Base-by-base conservation (phyloP, 306 rosid species). In the Senna tora region DNA sequence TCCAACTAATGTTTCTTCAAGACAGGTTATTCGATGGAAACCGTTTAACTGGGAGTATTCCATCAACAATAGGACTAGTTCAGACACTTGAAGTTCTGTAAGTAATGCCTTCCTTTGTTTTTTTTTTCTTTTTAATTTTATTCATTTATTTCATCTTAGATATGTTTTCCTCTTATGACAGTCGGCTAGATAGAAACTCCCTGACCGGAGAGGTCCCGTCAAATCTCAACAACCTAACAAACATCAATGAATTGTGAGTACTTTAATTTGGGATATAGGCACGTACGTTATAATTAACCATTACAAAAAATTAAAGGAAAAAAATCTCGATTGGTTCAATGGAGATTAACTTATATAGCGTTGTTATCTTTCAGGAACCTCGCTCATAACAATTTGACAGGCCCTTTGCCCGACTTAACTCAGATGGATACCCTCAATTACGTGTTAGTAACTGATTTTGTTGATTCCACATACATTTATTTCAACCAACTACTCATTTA, bases 51-150 rank as follows among this genome's bases (percentile, higher is more conserved):
- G 99, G 96, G 65, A 36, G 32, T 46, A 82, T 94, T 51, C 99
- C 99, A 13, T 66, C 88, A 11, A 79, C 99, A 58, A 5, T 94
- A 61, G 91, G 88, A 73, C 87, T 81, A 72, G 96, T 94, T 73
- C 77, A 78, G 80, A 91, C 87, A 71, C 89, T 94, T 30, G 96
- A 94, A 75, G 97, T 92, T 86, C 96, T 94, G 99, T 94, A 85
- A 91, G 99, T 89, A 80, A 54, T 77, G 60, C 10, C 64, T 34
- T 76, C 77, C 71, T 59, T 72, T 34, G 54, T 14, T 51, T 73
- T 16, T 5, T n/a, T 0, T 43, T 15, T 17, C 14, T 16, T 2
- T 59, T 50, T 33, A 5, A 57, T 20, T 20, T 33, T 21, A 36
- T 7, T 77, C 52, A 16, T 71, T 9, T 13, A 5, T 30, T n/a